Base-by-base conservation (phyloP, 148 eudicot genomes). In the Camellia japonica region DNA sequence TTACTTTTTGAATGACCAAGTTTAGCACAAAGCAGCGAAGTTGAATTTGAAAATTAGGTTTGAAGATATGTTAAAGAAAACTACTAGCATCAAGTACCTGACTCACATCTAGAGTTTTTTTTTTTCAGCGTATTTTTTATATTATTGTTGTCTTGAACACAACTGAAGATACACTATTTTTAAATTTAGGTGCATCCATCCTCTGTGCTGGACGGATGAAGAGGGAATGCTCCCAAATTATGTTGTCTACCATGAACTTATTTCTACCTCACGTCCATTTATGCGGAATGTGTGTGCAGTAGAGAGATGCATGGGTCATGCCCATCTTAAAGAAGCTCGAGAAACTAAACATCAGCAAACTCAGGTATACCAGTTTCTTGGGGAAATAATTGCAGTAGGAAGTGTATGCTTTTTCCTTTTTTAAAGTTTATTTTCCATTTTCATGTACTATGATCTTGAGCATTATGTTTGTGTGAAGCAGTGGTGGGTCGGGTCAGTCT, bases 221-320 rank as follows among this genome's bases (percentile, higher is more conserved):
- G 98, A 97, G n/a, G 99, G 98, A 49, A 87, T 94, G 91, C 90
- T 92, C 59, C 95, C 99, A n/a, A 91, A 88, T 80, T 97, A 91
- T 81, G 98, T 92, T 51, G 87, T 97, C 66, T 97, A 86, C 86
- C 99, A 97, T 44, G 99, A 97, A 87, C 89, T 97, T 69, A 87
- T 97, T 72, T 83, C 93, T 71, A 97, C 99, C 38, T 86, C 98
- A 43, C 94, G 95, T 5, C 95, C 98, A 43, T 97, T 87, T 77
- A 94, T 97, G 98, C 90, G 94, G 43, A 91, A 87, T 78, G 91
- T 94, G 8, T 96, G 99, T 74, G 87, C 87, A 20, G 94, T 96
- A 54, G 95, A 54, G 95, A 96, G 84, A 90, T 91, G 93, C 85
- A 54, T 97, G 98, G 97, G 94, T 89, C 59, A 60, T 79, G 74